Conservation (phyloP, 2,329 filamentous ascomycete genomes). For the Ascochyta rabiei region DNA sequence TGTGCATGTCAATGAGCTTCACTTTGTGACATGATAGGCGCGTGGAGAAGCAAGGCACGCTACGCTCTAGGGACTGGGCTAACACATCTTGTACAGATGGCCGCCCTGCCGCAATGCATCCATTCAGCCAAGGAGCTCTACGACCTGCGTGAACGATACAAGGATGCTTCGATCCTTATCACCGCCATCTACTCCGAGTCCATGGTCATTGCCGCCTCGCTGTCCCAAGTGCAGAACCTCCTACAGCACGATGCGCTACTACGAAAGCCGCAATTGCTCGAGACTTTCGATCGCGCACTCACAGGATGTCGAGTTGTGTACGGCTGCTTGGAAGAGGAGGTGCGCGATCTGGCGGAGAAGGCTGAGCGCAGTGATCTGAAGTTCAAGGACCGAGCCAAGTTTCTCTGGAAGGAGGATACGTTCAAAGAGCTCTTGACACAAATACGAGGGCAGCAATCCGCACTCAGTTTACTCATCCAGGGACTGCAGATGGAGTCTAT, state of each 20-base stretch:
- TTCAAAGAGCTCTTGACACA: constrained; percentile 44
- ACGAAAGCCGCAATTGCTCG: constrained; percentile 37
- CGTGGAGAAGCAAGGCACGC: neutral
- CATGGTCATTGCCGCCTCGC: constrained; percentile 41
- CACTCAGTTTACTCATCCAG: constrained; percentile 41
- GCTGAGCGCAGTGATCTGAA: constrained; percentile 28
- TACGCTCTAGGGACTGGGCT: neutral
- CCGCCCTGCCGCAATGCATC: constrained; percentile 35
- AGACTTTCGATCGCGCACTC: constrained; percentile 41
- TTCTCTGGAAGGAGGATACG: constrained; percentile 41
- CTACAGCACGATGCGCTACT: constrained; percentile 35
- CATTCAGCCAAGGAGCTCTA: constrained; percentile 40
- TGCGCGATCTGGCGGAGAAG: constrained; percentile 31
- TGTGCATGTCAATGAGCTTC: neutral
- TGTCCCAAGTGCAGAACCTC: constrained; percentile 40
- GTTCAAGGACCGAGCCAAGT: constrained; percentile 35
- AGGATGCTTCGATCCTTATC: constrained; percentile 40
- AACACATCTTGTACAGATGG: constrained; percentile 19
- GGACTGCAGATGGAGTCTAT: constrained; percentile 46
- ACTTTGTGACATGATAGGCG: neutral
- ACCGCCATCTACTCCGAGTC: constrained; percentile 44
- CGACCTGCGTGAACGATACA: constrained; percentile 37
- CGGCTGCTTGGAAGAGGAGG: constrained; percentile 41
- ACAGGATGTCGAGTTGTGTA: constrained; percentile 44
- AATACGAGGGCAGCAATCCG: constrained; percentile 43